Evolutionary conservation across 1,284 basidiomycete genomes (phyloP).

Genomic region (Crucibulum cyathiforme): DNA sequence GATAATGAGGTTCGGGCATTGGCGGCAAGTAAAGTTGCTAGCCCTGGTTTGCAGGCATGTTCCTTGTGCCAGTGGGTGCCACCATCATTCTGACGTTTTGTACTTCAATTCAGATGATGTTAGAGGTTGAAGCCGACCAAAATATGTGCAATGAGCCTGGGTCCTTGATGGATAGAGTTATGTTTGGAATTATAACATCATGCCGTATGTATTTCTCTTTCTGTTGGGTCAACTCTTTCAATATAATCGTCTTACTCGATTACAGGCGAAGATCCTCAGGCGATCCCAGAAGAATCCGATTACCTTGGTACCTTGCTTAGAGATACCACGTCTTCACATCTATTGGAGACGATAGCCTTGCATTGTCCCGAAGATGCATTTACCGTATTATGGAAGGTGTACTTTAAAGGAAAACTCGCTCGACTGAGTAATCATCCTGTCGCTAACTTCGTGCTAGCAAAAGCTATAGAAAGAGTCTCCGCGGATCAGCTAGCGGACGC

Average conservation of each 20-base stretch:
- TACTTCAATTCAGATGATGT: conserved; percentile 64
- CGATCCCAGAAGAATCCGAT: conserved; percentile 63
- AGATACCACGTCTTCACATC: conserved; percentile 86
- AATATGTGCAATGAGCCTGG: conserved; percentile 62
- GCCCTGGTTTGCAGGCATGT: conserved; percentile 79
- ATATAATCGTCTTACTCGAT: conserved; percentile 1
- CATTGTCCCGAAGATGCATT: conserved; percentile 71
- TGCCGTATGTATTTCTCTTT: conserved; percentile 52
- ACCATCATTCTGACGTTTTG: background rate
- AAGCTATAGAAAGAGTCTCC: conserved; percentile 69
- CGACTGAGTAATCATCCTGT: conserved; percentile 85
- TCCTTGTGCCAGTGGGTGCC: conserved; percentile 1
- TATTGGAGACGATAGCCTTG: conserved; percentile 79
- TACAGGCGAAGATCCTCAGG: conserved; percentile 50
- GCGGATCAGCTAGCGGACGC: conserved; percentile 54
- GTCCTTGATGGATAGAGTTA: conserved; percentile 83
- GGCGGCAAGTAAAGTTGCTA: conserved; percentile 82
- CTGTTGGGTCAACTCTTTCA: background rate
- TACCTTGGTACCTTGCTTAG: conserved; percentile 81
- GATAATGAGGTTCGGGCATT: conserved; percentile 83
- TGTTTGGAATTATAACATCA: conserved; percentile 79
- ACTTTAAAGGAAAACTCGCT: conserved; percentile 75
- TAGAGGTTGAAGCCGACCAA: conserved; percentile 79
- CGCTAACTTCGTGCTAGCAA: conserved; percentile 90
- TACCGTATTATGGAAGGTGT: conserved; percentile 73